phyloP scores from a whole-genome alignment of 805 yeast species.

The Ogataea haglerorum region DNA sequence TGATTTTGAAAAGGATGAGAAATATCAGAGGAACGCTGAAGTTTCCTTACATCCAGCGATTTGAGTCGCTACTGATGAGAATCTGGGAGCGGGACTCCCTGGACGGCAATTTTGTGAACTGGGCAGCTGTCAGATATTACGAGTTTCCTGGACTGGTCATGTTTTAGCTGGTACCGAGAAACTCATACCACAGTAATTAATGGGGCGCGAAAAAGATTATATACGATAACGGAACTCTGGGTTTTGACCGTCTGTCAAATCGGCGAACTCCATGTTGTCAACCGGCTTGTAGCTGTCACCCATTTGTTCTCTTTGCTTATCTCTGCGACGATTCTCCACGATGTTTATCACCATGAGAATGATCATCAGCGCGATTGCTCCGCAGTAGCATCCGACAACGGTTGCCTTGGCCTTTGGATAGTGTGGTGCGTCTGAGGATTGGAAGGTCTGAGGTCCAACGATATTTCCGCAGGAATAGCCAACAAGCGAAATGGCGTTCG shows the following conservation, averaged over 20 bases:
- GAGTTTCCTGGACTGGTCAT: conserved; percentile 32
- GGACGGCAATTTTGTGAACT: conserved; percentile 28
- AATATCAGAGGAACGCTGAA: conserved; percentile 22
- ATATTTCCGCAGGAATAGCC: conserved; percentile 47
- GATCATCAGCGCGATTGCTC: conserved; percentile 40
- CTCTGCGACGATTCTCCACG: conserved; percentile 23
- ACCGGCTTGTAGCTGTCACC: conserved; percentile 8
- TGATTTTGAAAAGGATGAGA: conserved; percentile 22
- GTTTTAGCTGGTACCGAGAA: conserved; percentile 18
- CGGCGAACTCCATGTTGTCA: conserved; percentile 41
- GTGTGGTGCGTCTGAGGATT: conserved; percentile 41
- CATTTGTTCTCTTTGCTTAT: conserved; percentile 25
- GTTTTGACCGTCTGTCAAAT: conserved; percentile 42
- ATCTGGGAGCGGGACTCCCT: conserved; percentile 27
- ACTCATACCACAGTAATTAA: neutral
- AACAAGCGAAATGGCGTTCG: conserved; percentile 33
- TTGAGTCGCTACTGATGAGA: conserved; percentile 24
- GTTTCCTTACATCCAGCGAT: conserved; percentile 28
- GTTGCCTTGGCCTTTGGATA: conserved; percentile 45
- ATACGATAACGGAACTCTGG: conserved; percentile 35
- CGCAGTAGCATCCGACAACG: conserved; percentile 9
- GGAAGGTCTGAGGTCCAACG: conserved; percentile 54
- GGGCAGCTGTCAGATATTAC: conserved; percentile 32
- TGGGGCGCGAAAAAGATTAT: neutral
- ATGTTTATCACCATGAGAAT: conserved; percentile 26